These are phyloP conservation scores for Torrubiellomyces zombiae DNA, from an alignment of 2,329 filamentous ascomycete species.

Conservation along the genomic window DNA sequence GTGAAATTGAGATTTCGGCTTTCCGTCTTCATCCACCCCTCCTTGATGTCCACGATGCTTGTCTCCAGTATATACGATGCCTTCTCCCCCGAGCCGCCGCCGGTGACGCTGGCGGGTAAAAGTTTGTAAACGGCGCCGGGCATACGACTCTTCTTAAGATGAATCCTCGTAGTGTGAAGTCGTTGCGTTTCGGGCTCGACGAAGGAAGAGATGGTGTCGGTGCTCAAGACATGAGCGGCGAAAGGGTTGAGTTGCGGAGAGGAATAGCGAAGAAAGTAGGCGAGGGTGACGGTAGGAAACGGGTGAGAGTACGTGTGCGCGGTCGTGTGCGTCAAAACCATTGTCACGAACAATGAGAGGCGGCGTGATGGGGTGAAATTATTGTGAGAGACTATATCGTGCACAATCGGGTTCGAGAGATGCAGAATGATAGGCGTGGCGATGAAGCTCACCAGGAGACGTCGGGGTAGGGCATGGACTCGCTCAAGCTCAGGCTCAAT, in stretches of 20 bases:
- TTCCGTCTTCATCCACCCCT: conserved; percentile 73
- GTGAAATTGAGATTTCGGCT: conserved; percentile 71
- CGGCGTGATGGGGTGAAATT: background rate
- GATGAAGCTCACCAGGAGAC: conserved; percentile 9
- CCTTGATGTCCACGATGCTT: conserved; percentile 59
- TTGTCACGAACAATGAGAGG: conserved; percentile 16
- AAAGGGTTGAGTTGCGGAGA: conserved; percentile 57
- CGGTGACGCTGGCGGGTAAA: conserved; percentile 52
- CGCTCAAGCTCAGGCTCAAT: conserved; percentile 4
- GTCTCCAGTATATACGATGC: conserved; percentile 70
- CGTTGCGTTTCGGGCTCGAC: conserved; percentile 60
- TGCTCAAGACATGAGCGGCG: conserved; percentile 65
- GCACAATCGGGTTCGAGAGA: conserved; percentile 2
- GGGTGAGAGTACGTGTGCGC: conserved; percentile 64
- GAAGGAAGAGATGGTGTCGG: conserved; percentile 61
- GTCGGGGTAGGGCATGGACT: conserved; percentile 9
- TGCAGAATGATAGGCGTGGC: conserved; percentile 3
- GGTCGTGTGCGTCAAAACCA: conserved; percentile 48
- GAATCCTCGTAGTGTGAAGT: conserved; percentile 62
- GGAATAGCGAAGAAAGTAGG: conserved; percentile 79
- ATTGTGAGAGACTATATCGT: conserved; percentile 5
- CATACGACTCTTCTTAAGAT: conserved; percentile 67
- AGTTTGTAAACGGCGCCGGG: conserved; percentile 61
- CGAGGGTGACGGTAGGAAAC: conserved; percentile 71
- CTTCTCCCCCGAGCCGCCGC: conserved; percentile 46